Conservation (phyloP, 768 basidiomycete genomes). For the Xerocomellus intermedius region DNA sequence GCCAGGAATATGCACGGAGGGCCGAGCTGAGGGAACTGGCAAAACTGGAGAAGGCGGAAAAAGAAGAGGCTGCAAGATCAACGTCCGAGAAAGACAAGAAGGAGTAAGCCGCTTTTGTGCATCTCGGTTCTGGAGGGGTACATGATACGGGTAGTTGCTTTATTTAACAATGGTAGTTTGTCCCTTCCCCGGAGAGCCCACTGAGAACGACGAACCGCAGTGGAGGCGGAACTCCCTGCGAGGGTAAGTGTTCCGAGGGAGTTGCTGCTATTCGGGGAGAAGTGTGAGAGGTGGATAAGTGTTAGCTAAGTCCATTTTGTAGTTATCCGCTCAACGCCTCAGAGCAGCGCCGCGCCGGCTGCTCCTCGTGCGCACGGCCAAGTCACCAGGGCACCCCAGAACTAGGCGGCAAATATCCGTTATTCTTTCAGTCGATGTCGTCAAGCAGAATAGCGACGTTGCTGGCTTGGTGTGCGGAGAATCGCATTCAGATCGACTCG, state of each 20-base stretch:
- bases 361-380: neutral
- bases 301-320: constrained; percentile 24
- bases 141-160: neutral
- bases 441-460: constrained; percentile 24
- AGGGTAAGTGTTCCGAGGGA: neutral
- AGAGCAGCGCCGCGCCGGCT: constrained; percentile 14
- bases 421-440: constrained; percentile 16
- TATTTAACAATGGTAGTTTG: constrained; percentile 1
- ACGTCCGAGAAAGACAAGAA: constrained; percentile 31
- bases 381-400: neutral
- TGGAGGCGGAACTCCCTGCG: neutral
- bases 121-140: constrained; percentile 3
- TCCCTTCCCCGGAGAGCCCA: neutral
- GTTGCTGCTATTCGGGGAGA: too few relatives aligned
- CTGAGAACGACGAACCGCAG: neutral
- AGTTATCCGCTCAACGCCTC: constrained; percentile 23
- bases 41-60: constrained; percentile 39
- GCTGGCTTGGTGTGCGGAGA: constrained; percentile 49
- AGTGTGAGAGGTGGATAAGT: constrained; percentile 6
- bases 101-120: constrained; percentile 16
- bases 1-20: constrained; percentile 80
- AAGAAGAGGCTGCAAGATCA: constrained; percentile 19
- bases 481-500: constrained; percentile 46
- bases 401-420: constrained; percentile 1
- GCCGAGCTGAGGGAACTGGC: constrained; percentile 47